phyloP scores from a whole-genome alignment of 2,329 filamentous ascomycete species.

The Alternaria sp. region DNA sequence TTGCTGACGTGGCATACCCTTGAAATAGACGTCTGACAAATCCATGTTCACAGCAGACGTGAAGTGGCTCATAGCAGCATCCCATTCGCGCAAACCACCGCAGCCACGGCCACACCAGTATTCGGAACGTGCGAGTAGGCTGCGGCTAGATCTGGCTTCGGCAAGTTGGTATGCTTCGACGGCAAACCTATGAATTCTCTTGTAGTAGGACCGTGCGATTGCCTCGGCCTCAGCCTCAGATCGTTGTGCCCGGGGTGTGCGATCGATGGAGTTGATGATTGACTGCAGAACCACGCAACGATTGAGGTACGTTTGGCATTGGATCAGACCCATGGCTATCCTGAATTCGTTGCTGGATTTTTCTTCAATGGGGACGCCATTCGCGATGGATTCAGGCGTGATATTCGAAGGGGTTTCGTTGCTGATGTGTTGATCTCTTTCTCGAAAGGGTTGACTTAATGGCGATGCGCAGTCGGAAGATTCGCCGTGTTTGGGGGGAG shows the following conservation, averaged over 20 bases:
- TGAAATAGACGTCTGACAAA: not conserved
- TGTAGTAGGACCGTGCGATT: not conserved
- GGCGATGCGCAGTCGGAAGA: not conserved
- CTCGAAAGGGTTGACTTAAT: not conserved
- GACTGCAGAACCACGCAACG: slow-evolving; percentile 21
- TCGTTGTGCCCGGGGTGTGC: not conserved
- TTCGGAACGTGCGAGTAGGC: slow-evolving; percentile 21
- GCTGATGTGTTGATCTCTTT: not conserved
- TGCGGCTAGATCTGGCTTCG: slow-evolving; percentile 8
- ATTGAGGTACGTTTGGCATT: slow-evolving; percentile 14
- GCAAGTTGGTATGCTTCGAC: slow-evolving; percentile 14
- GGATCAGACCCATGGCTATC: slow-evolving; percentile 5
- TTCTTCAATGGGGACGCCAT: not conserved
- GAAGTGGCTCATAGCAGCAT: slow-evolving; percentile 14
- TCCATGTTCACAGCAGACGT: slow-evolving; percentile 12
- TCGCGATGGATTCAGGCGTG: not conserved
- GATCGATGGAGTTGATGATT: not conserved
- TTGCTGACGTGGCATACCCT: not conserved
- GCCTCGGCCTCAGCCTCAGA: not conserved
- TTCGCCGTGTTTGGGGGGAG: not conserved
- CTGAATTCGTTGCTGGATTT: not conserved
- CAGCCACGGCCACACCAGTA: slow-evolving; percentile 29
- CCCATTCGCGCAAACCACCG: slow-evolving; percentile 12
- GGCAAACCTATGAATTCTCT: slow-evolving; percentile 4
- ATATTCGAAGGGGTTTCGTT: not conserved